phyloP scores from a whole-genome alignment of 495 filamentous ascomycete species.

The Elasticomyces elasticus region DNA sequence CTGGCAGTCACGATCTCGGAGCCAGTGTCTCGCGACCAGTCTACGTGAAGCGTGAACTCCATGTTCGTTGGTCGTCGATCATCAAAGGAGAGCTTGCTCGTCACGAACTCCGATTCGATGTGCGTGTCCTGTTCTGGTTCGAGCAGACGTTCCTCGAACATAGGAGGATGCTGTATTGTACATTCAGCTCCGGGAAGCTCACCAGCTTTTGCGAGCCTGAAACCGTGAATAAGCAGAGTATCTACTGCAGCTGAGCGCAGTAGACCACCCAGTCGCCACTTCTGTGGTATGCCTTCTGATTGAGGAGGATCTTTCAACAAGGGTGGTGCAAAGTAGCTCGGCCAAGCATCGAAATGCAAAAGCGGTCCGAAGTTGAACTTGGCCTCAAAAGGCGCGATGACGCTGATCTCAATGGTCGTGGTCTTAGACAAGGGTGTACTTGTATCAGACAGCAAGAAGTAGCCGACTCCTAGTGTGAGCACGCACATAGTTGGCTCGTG shows the following conservation, averaged over 20 bases:
- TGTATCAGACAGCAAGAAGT: conserved; percentile 68
- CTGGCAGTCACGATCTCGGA: conserved; percentile 43
- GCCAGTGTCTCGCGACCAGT: conserved; percentile 53
- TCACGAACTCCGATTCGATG: conserved; percentile 39
- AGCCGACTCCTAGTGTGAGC: conserved; percentile 60
- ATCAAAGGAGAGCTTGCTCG: conserved; percentile 65
- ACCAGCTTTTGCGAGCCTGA: conserved; percentile 47
- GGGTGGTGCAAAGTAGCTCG: conserved; percentile 58
- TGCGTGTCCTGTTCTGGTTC: not conserved
- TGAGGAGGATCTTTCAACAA: conserved; percentile 29
- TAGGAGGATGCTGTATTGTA: not conserved
- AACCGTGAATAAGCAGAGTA: conserved; percentile 54
- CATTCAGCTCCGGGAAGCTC: conserved; percentile 42
- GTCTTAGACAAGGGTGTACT: conserved; percentile 76
- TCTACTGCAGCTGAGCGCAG: conserved; percentile 68
- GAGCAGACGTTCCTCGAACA: not conserved
- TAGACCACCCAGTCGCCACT: conserved; percentile 64
- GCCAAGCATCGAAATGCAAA: conserved; percentile 70
- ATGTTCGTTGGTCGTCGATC: conserved; percentile 63
- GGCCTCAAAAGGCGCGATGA: conserved; percentile 78
- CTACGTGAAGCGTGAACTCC: conserved; percentile 64
- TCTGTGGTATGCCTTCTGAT: conserved; percentile 57
- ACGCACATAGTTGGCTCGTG: conserved; percentile 51
- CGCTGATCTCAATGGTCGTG: conserved; percentile 51
- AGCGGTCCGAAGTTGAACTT: conserved; percentile 74